phyloP scores from a whole-genome alignment of 2,329 filamentous ascomycete genomes.

The Nakataea oryzae region DNA sequence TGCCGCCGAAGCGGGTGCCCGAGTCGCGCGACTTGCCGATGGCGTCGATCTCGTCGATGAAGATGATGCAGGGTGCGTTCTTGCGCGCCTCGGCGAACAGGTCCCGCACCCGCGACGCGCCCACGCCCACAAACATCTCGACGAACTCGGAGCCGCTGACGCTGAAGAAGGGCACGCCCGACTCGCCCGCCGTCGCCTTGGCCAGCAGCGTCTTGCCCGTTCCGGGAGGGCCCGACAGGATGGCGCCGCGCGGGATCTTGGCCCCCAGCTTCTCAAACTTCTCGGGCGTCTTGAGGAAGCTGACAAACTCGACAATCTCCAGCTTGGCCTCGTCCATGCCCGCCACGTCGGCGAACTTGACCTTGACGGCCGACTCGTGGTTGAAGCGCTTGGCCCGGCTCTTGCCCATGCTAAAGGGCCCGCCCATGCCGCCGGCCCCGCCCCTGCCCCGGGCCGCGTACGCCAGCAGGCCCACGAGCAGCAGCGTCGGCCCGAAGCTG shows the following conservation, averaged over 20 bases:
- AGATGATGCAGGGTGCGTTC: constrained; percentile 96
- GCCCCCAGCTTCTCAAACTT: constrained; percentile 89
- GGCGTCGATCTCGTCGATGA: constrained; percentile 98
- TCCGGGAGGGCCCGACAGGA: constrained; percentile 92
- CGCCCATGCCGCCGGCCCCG: constrained; percentile 55
- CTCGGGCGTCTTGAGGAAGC: constrained; percentile 87
- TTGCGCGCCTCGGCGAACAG: constrained; percentile 91
- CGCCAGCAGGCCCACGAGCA: constrained; percentile 75
- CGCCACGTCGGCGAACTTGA: constrained; percentile 93
- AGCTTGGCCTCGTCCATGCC: constrained; percentile 97
- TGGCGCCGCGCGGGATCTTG: constrained; percentile 94
- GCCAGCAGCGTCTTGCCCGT: constrained; percentile 96
- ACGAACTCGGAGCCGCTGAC: constrained; percentile 98
- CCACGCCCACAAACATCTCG: constrained; percentile 99
- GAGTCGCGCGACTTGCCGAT: constrained; percentile 87
- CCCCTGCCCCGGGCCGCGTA: constrained; percentile 72
- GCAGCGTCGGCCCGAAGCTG: constrained; percentile 72
- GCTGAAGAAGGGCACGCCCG: constrained; percentile 93
- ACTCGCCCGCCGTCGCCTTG: constrained; percentile 96
- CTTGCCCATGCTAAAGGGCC: constrained; percentile 93
- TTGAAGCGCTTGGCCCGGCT: constrained; percentile 96
- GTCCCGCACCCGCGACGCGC: constrained; percentile 88
- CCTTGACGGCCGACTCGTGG: constrained; percentile 90
- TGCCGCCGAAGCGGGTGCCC: constrained; percentile 70
- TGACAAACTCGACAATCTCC: constrained; percentile 99